Percentiles rank a stretch among this genome's conserved stretches.
phyloP scores from a whole-genome alignment of 2,329 filamentous ascomycete species.

The Diaporthe vexans region DNA sequence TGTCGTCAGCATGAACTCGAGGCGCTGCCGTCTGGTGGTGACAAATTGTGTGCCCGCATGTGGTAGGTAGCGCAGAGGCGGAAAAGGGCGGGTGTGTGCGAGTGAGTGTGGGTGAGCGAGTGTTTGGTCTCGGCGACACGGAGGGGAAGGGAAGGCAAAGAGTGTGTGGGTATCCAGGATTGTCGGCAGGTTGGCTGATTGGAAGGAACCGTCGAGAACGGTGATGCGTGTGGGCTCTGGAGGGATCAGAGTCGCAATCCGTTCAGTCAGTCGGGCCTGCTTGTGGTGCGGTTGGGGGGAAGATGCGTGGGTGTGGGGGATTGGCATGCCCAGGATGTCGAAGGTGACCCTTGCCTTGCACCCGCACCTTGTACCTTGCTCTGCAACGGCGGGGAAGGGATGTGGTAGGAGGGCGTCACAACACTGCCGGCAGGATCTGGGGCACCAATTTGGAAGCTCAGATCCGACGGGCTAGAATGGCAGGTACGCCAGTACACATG shows the following conservation, averaged over 20 bases:
- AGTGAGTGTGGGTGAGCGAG: not conserved
- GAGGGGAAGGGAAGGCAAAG: not conserved
- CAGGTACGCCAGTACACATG: conserved; percentile 8
- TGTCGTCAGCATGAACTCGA: conserved; percentile 22
- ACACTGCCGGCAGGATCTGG: conserved; percentile 31
- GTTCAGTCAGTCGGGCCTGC: not conserved
- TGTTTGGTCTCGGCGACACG: conserved; percentile 4
- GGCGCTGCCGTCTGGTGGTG: conserved; percentile 3
- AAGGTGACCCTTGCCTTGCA: not conserved
- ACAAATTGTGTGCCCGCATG: conserved; percentile 28
- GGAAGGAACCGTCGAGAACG: not conserved
- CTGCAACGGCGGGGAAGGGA: conserved; percentile 19
- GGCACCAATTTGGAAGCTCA: conserved; percentile 27
- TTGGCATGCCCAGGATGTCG: not conserved
- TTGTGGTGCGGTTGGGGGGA: not conserved
- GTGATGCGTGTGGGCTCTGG: not conserved
- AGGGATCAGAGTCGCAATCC: not conserved
- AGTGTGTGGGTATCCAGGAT: conserved; percentile 1
- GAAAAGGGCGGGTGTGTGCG: not conserved
- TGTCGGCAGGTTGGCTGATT: not conserved
- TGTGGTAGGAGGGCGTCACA: conserved; percentile 4
- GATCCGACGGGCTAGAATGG: conserved; percentile 25
- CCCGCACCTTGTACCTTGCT: not conserved
- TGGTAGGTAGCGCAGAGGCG: conserved; percentile 19
- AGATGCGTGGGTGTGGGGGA: conserved; percentile 2